These are phyloP conservation scores for Monascus ruber DNA, from an alignment of 2,329 filamentous ascomycete species.

Conservation along the genomic window DNA sequence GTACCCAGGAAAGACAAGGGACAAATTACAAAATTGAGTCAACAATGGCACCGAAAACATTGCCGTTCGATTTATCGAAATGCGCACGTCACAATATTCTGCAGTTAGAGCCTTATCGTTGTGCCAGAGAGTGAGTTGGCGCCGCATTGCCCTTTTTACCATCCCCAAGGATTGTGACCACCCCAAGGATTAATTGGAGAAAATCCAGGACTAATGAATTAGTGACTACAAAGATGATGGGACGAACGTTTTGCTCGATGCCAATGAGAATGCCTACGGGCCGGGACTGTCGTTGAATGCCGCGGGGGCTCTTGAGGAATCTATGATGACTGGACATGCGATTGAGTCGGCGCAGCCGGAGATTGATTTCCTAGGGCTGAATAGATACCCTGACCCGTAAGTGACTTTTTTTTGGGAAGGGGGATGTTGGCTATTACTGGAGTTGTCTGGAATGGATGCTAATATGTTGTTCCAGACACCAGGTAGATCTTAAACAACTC, in stretches of 20 bases:
- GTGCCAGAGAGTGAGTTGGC: conserved; percentile 61
- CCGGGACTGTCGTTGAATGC: conserved; percentile 54
- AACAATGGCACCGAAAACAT: conserved; percentile 28
- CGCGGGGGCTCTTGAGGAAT: conserved; percentile 38
- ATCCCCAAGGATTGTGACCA: too few relatives aligned
- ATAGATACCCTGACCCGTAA: conserved; percentile 85
- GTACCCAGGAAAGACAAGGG: too few relatives aligned
- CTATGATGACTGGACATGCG: conserved; percentile 28
- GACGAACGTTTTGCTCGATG: conserved; percentile 88
- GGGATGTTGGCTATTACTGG: not conserved
- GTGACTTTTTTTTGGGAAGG: not conserved
- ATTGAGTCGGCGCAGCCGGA: conserved; percentile 39
- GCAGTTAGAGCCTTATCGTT: conserved; percentile 65
- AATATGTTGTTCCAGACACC: conserved; percentile 46
- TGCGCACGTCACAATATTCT: conserved; percentile 70
- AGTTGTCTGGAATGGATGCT: not conserved
- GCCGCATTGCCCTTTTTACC: conserved; percentile 2
- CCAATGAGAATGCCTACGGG: conserved; percentile 94
- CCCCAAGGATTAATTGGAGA: not conserved
- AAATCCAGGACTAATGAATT: conserved; percentile 16
- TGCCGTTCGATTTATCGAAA: conserved; percentile 59
- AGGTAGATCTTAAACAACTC: conserved; percentile 70
- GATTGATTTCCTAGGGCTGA: conserved; percentile 68
- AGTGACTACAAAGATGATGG: conserved; percentile 99
- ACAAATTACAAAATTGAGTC: not conserved